Base-by-base conservation (phyloP, 176 grass and related monocot species). In the Oryza glaberrima region DNA sequence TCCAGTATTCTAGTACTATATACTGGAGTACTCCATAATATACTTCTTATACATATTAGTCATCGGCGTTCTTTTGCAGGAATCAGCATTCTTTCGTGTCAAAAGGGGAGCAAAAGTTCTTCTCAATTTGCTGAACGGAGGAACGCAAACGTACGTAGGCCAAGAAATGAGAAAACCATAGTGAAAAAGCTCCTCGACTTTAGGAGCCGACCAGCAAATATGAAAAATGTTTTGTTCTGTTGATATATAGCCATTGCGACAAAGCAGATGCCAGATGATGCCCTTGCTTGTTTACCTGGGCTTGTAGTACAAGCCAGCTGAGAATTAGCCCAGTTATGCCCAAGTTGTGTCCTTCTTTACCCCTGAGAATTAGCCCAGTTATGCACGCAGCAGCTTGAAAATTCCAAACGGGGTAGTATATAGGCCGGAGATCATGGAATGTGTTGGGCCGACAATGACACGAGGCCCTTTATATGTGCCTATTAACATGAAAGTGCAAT, bases 121-220 rank as follows among this genome's bases (percentile, higher is more conserved):
- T 26, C 20, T 45, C 20, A 22, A 61, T 22, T 52, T 9, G 12
- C 2, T 70, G 45, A 40, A 70, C 30, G 17, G 67, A 32, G 3
- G 30, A 60, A 71, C 34, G 46, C 48, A 81, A 60, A 58, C 13
- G 0, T 1, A 58, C 13, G 0, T 3, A 26, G 46, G 46, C 22
- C 13, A 26, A 25, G 16, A 54, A 70, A 70, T 4, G 6, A 25
- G 15, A 56, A 36, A 19, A 41, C 3, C 48, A 60, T 60, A 71
- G 12, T 17, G 79, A 43, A 58, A 48, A 82, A 58, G 19, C 56
- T 71, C 32, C 48, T 56, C 1, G 3, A 58, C 46, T 81, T 58
- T 70, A 63, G 16, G 32, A 77, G 52, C 75, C 9, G 25, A 60
- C 23, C 17, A 81, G 45, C 65, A 61, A 77, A 48, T 19, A 69